Conservation (phyloP, 345 rosid species). For the Kandelia obovata region DNA sequence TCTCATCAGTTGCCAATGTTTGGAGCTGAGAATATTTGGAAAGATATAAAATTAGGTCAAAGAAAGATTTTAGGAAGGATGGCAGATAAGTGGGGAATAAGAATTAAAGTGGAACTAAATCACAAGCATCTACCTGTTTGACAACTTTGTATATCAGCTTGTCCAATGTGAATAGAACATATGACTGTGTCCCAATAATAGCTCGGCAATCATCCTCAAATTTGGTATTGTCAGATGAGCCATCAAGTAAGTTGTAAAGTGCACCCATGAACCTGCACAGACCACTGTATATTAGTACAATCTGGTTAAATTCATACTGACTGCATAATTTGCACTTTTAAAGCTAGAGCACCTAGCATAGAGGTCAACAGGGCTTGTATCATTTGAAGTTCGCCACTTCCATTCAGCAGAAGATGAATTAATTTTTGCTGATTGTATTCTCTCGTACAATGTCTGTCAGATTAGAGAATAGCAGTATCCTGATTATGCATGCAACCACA, state of each 20-base stretch:
- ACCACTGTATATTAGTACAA: slow-evolving; percentile 3
- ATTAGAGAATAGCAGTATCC: slow-evolving; percentile 3
- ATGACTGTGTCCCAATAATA: slow-evolving; percentile 94
- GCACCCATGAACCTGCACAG: slow-evolving; percentile 76
- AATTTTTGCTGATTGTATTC: slow-evolving; percentile 85
- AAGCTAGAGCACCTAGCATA: slow-evolving; percentile 63
- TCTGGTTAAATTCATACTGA: not conserved
- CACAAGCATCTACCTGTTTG: slow-evolving; percentile 58
- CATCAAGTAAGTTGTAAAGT: slow-evolving; percentile 87
- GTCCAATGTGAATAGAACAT: slow-evolving; percentile 88
- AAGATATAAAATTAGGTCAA: slow-evolving; percentile 7
- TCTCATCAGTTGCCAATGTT: slow-evolving; percentile 74
- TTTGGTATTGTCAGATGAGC: slow-evolving; percentile 86
- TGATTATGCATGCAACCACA: slow-evolving; percentile 12
- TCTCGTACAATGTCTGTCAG: slow-evolving; percentile 73
- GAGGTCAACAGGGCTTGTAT: slow-evolving; percentile 59
- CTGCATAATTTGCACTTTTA: not conserved
- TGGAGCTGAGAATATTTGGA: slow-evolving; percentile 62
- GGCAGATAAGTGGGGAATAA: not conserved
- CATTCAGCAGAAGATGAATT: slow-evolving; percentile 84
- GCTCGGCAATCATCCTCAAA: slow-evolving; percentile 98
- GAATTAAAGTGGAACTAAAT: slow-evolving; percentile 8
- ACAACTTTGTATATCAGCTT: slow-evolving; percentile 86
- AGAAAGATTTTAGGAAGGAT: not conserved
- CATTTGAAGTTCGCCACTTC: slow-evolving; percentile 84